Evolutionary conservation across 495 filamentous ascomycete species (phyloP).

Genomic region (Jackrogersella multiformis): DNA sequence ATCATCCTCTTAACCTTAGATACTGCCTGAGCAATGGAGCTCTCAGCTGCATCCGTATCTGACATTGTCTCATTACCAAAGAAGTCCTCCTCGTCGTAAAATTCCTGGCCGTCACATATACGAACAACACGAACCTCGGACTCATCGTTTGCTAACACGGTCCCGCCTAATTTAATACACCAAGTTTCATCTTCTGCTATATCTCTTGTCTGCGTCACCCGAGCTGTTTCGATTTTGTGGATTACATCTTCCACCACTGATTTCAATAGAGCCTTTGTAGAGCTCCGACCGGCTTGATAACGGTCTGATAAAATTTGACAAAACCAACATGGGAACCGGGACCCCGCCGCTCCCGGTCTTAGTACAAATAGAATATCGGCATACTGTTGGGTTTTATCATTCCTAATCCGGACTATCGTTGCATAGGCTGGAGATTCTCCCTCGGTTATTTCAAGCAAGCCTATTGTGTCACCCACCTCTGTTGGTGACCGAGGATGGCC

Average conservation of each 20-base stretch:
- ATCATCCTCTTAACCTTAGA: background rate
- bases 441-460: background rate
- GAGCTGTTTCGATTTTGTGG: background rate
- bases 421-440: background rate
- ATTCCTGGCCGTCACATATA: background rate
- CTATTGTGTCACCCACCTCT: background rate
- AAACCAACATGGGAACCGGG: background rate
- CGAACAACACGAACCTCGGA: background rate
- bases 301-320: background rate
- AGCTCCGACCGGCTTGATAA: background rate
- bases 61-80: background rate
- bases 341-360: background rate
- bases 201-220: background rate
- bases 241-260: background rate
- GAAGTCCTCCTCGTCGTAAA: background rate
- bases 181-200: background rate
- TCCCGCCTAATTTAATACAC: background rate
- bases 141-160: background rate
- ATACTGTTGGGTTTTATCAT: background rate
- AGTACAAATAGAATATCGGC: background rate
- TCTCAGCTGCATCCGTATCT: background rate
- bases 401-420: background rate
- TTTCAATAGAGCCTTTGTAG: background rate
- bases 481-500: background rate
- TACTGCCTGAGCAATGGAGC: background rate